Conservation (phyloP, 768 basidiomycete species). For the Suillus discolor region DNA sequence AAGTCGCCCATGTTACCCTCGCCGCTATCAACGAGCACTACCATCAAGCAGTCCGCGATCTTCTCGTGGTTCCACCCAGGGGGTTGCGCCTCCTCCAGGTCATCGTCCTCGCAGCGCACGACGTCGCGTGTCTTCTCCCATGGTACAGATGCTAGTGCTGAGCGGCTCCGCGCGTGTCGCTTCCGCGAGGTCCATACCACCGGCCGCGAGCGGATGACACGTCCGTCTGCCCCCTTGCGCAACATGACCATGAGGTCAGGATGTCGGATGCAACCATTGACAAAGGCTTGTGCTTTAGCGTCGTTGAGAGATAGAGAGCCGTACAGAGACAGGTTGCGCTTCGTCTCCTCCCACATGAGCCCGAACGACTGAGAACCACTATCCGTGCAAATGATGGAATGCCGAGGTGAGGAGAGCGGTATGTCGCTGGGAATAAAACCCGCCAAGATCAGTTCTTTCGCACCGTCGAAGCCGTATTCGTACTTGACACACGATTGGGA, state of each 20-base stretch:
- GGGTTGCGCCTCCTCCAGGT: conserved; percentile 29
- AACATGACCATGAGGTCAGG: conserved; percentile 34
- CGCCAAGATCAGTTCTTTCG: conserved; percentile 30
- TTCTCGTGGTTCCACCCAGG: conserved; percentile 14
- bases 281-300: conserved; percentile 30
- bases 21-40: conserved; percentile 30
- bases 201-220: conserved; percentile 26
- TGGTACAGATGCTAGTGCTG: conserved; percentile 22
- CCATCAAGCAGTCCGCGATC: conserved; percentile 32
- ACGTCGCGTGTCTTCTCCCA: conserved; percentile 28
- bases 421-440: conserved; percentile 33
- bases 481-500: conserved; percentile 26
- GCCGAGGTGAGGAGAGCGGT: conserved; percentile 25
- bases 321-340: conserved; percentile 27
- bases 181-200: conserved; percentile 31
- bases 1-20: conserved; percentile 33
- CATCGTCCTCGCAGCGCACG: conserved; percentile 21
- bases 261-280: conserved; percentile 33
- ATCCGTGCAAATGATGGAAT: conserved; percentile 22
- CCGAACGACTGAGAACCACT: conserved; percentile 8
- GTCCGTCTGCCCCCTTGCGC: conserved; percentile 31
- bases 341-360: conserved; percentile 33
- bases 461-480: conserved; percentile 22
- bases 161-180: conserved; percentile 29
- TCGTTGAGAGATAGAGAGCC: conserved; percentile 31